Percentiles rank a stretch among this genome's conserved stretches.
Conservation (phyloP, 2,329 filamentous ascomycete genomes). For the Orbilia blumenaviensis region DNA sequence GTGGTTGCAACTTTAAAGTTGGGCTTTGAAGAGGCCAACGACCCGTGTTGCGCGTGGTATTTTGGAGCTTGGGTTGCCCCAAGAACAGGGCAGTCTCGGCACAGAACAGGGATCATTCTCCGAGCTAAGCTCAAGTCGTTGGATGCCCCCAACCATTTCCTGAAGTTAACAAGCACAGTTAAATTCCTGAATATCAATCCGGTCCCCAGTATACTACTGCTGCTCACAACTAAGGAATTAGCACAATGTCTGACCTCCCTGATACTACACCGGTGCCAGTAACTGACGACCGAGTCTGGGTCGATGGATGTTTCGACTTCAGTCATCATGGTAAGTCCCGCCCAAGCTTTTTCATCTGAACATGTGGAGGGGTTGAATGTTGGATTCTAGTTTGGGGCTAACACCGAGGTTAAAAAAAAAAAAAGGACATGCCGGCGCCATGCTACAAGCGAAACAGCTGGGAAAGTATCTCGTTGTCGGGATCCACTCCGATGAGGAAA, state of each 20-base stretch:
- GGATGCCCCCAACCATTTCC: constrained; percentile 24
- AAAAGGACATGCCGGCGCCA: constrained; percentile 92
- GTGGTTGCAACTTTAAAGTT: too few species aligned
- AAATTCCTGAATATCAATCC: neutral
- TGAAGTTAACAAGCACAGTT: too few species aligned
- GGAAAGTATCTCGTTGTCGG: constrained; percentile 89
- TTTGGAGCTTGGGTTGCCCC: neutral
- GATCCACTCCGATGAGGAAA: constrained; percentile 94
- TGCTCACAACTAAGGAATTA: neutral
- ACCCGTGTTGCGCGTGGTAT: neutral
- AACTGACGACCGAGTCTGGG: constrained; percentile 83
- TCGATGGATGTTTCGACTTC: constrained; percentile 99
- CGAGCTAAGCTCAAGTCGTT: neutral
- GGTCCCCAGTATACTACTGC: neutral
- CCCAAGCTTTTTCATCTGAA: neutral
- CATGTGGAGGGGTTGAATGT: neutral
- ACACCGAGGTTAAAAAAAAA: neutral
- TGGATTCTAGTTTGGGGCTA: neutral
- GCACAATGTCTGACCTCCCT: constrained; percentile 44
- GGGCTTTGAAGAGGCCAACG: too few species aligned
- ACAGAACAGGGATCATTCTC: neutral
- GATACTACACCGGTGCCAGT: constrained; percentile 59
- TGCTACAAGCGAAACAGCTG: constrained; percentile 92
- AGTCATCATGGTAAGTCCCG: constrained; percentile 82
- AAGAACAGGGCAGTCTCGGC: neutral